phyloP scores from a whole-genome alignment of 2,329 filamentous ascomycete species.

The Aspergillus versicolor region DNA sequence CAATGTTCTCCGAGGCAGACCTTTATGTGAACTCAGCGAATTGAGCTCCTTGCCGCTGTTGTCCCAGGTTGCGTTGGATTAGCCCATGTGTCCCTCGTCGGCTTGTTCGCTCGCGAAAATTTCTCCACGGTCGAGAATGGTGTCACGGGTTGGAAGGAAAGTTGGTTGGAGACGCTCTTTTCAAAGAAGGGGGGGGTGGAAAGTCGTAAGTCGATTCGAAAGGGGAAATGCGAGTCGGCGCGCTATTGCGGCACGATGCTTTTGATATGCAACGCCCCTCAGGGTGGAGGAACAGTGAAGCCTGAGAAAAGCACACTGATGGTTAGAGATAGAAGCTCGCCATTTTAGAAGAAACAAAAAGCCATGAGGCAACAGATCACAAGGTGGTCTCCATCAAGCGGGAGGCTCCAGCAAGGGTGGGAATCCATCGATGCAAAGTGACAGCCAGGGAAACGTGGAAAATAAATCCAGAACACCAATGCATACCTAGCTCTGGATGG shows the following conservation, averaged over 20 bases:
- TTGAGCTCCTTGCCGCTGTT: background rate
- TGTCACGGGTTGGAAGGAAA: background rate
- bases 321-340: background rate
- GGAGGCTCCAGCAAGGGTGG: conserved; percentile 1
- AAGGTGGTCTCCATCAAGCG: background rate
- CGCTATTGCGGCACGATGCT: background rate
- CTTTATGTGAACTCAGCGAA: conserved; percentile 1
- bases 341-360: background rate
- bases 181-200: background rate
- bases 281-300: background rate
- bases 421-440: background rate
- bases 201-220: background rate
- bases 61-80: background rate
- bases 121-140: background rate
- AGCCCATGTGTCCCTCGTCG: background rate
- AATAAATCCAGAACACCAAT: conserved; percentile 5
- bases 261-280: background rate
- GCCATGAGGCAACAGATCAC: background rate
- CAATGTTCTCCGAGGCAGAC: background rate
- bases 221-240: background rate
- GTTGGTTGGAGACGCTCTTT: background rate
- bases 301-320: background rate
- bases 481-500: background rate
- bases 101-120: background rate
- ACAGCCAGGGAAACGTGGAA: conserved; percentile 1